Evolutionary conservation across 129 eudicot genomes (phyloP).

Genomic region (Helianthus annuus): HanXRQr2.0-SUNRISE NC_035445.2:76831069-76831568

Average conservation of each 20-base stretch:
- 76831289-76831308: conserved; percentile 1
- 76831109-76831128: conserved; percentile 96
- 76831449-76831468: background rate
- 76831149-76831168: conserved; percentile 89
- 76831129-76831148: conserved; percentile 98
- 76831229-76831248: background rate
- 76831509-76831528: background rate
- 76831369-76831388: background rate
- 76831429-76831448: background rate
- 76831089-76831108: conserved; percentile 77
- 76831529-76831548: background rate
- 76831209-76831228: background rate
- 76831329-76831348: background rate
- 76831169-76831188: conserved; percentile 14
- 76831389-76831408: background rate
- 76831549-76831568: background rate
- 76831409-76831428: background rate
- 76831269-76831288: conserved; percentile 6
- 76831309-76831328: background rate
- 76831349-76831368: background rate
- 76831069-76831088: conserved; percentile 1
- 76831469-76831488: background rate
- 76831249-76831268: background rate
- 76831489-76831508: background rate
- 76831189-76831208: conserved; percentile 6